Percentiles rank a stretch among this genome's conserved stretches.
Evolutionary conservation across 441 rosid genomes (phyloP).

Genomic region (Populus hybrid): DNA sequence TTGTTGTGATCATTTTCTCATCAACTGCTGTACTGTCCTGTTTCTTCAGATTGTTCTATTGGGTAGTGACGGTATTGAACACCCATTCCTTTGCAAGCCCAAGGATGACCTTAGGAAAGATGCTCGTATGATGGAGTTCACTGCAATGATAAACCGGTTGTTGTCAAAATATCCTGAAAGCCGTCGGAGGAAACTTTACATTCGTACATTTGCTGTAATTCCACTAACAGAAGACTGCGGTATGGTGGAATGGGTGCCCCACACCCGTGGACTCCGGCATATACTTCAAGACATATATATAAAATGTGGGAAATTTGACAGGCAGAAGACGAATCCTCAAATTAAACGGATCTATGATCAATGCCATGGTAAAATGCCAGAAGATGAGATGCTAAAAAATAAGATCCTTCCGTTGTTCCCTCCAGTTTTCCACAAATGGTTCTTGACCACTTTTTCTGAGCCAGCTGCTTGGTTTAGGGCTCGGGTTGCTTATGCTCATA

Average conservation of each 20-base stretch:
- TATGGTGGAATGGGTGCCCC: conserved; percentile 99
- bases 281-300: conserved; percentile 91
- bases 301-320: conserved; percentile 80
- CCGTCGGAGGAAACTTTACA: conserved; percentile 88
- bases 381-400: conserved; percentile 88
- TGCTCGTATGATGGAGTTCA: conserved; percentile 99
- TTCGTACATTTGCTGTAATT: conserved; percentile 96
- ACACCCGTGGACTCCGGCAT: conserved; percentile 96
- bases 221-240: conserved; percentile 99
- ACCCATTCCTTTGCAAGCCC: conserved; percentile 99
- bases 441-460: conserved; percentile 94
- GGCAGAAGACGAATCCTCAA: conserved; percentile 92
- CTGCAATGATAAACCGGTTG: conserved; percentile 94
- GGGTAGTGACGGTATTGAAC: conserved; percentile 94
- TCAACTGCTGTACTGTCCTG: conserved; percentile 1
- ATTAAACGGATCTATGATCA: conserved; percentile 92
- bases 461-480: conserved; percentile 99
- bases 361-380: conserved; percentile 76
- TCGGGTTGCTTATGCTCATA: conserved; percentile 95
- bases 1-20: conserved; percentile 8
- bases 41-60: conserved; percentile 67
- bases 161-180: conserved; percentile 97
- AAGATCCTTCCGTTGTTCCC: conserved; percentile 98
- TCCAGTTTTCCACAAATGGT: conserved; percentile 97
- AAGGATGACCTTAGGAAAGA: conserved; percentile 99